Conservation (phyloP, 805 yeast species). For the Saccharomyces jurei region DNA sequence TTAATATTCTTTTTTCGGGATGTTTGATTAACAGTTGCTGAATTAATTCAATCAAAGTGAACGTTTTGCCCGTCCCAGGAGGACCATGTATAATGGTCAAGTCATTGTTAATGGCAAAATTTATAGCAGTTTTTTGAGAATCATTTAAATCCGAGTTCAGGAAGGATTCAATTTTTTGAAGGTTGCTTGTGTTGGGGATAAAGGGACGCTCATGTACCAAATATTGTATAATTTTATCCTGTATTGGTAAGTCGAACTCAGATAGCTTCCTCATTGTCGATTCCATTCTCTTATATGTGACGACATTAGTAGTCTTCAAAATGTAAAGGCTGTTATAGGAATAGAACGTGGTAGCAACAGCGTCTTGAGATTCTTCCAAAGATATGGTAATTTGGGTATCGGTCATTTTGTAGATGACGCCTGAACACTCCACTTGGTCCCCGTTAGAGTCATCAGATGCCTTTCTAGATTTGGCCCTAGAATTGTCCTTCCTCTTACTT, state of each 20-base stretch:
- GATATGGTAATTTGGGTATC: slow-evolving; percentile 47
- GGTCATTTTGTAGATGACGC: slow-evolving; percentile 54
- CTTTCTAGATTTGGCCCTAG: slow-evolving; percentile 26
- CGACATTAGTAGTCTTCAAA: slow-evolving; percentile 46
- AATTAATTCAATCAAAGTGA: slow-evolving; percentile 73
- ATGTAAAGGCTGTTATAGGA: slow-evolving; percentile 28
- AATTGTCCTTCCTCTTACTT: slow-evolving; percentile 12
- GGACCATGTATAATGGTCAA: slow-evolving; percentile 64
- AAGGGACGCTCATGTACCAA: slow-evolving; percentile 35
- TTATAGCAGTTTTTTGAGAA: slow-evolving; percentile 69
- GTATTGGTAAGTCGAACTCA: slow-evolving; percentile 36
- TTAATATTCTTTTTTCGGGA: slow-evolving; percentile 47
- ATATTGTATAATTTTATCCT: slow-evolving; percentile 36
- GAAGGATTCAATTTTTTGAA: slow-evolving; percentile 4
- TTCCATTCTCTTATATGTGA: slow-evolving; percentile 72
- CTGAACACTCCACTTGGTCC: slow-evolving; percentile 38
- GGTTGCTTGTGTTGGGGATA: slow-evolving; percentile 4
- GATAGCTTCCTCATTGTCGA: slow-evolving; percentile 61
- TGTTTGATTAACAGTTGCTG: slow-evolving; percentile 54
- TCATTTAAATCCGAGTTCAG: slow-evolving; percentile 35
- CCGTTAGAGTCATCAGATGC: slow-evolving; percentile 15
- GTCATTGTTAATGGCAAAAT: slow-evolving; percentile 53
- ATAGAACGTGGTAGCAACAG: slow-evolving; percentile 39
- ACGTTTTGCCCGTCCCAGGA: slow-evolving; percentile 78
- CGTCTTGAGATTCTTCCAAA: slow-evolving; percentile 50